A percentile compares a stretch with the other conserved stretches of the same genome.
Evolutionary conservation across 805 yeast species (phyloP).

Genomic region (Wickerhamiella slavikovae): DNA sequence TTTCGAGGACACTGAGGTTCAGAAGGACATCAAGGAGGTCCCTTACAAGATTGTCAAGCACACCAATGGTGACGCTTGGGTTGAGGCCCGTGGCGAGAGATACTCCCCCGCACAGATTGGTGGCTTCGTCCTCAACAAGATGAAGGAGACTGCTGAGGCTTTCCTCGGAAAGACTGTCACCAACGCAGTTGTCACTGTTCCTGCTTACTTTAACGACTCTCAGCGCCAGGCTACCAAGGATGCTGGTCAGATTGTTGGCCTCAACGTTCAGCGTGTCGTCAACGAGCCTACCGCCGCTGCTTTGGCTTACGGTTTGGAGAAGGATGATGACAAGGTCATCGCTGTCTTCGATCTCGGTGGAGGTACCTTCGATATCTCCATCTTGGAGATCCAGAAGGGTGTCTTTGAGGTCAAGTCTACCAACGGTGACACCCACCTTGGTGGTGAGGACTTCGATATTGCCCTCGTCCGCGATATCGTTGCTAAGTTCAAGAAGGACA

Average conservation of each 20-base stretch:
- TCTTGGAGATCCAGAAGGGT: conserved; percentile 91
- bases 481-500: conserved; percentile 54
- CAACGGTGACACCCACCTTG: conserved; percentile 86
- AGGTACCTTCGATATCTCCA: conserved; percentile 95
- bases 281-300: conserved; percentile 92
- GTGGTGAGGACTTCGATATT: conserved; percentile 88
- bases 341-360: conserved; percentile 98
- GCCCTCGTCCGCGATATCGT: conserved; percentile 68
- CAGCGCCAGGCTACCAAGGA: conserved; percentile 91
- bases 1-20: conserved; percentile 75
- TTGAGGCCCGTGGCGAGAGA: conserved; percentile 66
- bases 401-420: conserved; percentile 95
- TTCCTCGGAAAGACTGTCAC: conserved; percentile 70
- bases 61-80: conserved; percentile 90
- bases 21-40: conserved; percentile 67
- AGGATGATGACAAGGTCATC: conserved; percentile 61
- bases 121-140: conserved; percentile 81
- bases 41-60: conserved; percentile 85
- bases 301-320: conserved; percentile 84
- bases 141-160: conserved; percentile 95
- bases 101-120: conserved; percentile 95
- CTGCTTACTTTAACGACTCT: conserved; percentile 79
- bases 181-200: conserved; percentile 83
- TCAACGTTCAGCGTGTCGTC: conserved; percentile 74
- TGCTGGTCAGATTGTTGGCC: conserved; percentile 93